These are phyloP conservation scores for Phytophthora sojae DNA, from an alignment of 352 stramenopile species.

Conservation along the genomic window DNA sequence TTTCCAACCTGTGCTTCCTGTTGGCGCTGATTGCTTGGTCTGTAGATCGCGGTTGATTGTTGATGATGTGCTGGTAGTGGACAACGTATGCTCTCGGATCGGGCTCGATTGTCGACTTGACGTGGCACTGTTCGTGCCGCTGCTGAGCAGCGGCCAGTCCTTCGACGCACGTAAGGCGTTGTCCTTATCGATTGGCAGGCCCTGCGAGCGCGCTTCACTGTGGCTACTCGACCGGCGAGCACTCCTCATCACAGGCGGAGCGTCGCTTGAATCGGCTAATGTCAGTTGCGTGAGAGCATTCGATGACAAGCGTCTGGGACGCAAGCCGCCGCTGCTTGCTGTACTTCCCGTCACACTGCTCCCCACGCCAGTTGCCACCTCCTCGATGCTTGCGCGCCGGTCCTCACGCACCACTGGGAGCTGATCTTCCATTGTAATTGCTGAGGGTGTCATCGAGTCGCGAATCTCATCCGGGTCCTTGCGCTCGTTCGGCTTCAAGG, in stretches of 20 bases:
- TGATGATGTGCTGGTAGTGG: constrained; percentile 16
- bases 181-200: constrained; percentile 31
- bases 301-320: constrained; percentile 40
- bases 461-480: constrained; percentile 23
- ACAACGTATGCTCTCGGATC: constrained; percentile 22
- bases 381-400: constrained; percentile 28
- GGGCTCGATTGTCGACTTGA: constrained; percentile 45
- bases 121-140: constrained; percentile 24
- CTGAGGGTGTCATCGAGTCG: constrained; percentile 24
- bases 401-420: constrained; percentile 43
- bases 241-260: constrained; percentile 57
- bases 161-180: constrained; percentile 38
- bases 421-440: constrained; percentile 40
- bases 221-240: constrained; percentile 72
- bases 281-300: constrained; percentile 43
- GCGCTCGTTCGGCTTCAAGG: constrained; percentile 53
- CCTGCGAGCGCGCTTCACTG: constrained; percentile 50
- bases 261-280: constrained; percentile 40
- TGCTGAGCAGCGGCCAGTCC: constrained; percentile 54
- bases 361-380: constrained; percentile 10
- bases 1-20: constrained; percentile 48
- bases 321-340: constrained; percentile 25
- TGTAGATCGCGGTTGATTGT: constrained; percentile 20
- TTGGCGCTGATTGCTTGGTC: constrained; percentile 14
- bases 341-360: constrained; percentile 8